Conservation (phyloP, 1,284 basidiomycete genomes). For the Ustilago hordei region DNA sequence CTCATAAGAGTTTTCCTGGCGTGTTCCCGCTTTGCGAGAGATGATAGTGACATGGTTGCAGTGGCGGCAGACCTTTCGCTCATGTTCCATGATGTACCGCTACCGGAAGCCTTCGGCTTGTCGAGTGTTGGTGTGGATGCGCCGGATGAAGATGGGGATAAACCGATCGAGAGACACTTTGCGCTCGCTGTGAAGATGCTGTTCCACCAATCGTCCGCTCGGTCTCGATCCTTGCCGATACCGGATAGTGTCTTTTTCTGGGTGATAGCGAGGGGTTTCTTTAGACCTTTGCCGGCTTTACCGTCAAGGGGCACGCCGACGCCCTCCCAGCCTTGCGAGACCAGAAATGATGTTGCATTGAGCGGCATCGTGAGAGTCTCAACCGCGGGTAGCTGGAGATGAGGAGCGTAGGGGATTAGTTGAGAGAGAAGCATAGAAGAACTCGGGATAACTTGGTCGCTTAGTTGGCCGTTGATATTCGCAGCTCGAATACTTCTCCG, state of each 20-base stretch:
- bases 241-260: conserved; percentile 64
- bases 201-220: conserved; percentile 69
- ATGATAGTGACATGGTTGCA: conserved; percentile 53
- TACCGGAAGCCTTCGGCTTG: conserved; percentile 11
- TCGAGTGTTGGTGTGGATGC: conserved; percentile 19
- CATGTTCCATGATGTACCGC: conserved; percentile 27
- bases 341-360: conserved; percentile 59
- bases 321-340: conserved; percentile 65
- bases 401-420: not conserved
- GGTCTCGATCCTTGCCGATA: conserved; percentile 66
- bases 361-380: conserved; percentile 57
- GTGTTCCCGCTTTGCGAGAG: conserved; percentile 63
- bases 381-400: not conserved
- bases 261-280: conserved; percentile 66
- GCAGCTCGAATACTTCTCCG: not conserved
- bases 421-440: not conserved
- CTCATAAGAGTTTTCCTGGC: conserved; percentile 64
- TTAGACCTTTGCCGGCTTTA: conserved; percentile 61
- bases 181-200: conserved; percentile 66
- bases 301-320: conserved; percentile 66
- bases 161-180: conserved; percentile 55
- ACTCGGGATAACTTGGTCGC: not conserved
- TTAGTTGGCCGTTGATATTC: not conserved
- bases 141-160: conserved; percentile 25
- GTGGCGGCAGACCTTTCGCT: conserved; percentile 28